Evolutionary conservation across 2,329 filamentous ascomycete species (phyloP).

Genomic region (Neurospora sp.): DNA sequence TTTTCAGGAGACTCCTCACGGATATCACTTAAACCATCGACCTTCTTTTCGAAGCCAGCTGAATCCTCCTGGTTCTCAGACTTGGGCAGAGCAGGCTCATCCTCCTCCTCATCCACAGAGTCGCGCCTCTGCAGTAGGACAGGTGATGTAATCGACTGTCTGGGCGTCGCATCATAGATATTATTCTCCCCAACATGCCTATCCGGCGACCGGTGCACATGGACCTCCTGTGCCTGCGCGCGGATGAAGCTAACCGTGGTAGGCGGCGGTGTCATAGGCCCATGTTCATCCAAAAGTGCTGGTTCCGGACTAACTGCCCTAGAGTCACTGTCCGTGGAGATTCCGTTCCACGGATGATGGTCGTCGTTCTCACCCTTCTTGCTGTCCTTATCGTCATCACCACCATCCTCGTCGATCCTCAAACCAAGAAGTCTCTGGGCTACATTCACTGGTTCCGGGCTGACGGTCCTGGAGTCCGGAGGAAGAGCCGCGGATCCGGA

Average conservation of each 20-base stretch:
- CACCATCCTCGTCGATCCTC: background rate
- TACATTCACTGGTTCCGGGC: constrained; percentile 12
- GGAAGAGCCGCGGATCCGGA: background rate
- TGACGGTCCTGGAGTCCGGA: constrained; percentile 10
- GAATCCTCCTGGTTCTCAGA: background rate
- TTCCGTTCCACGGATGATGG: background rate
- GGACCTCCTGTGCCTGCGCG: constrained; percentile 12
- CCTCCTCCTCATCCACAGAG: background rate
- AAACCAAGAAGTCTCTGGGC: background rate
- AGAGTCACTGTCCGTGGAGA: background rate
- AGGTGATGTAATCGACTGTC: constrained; percentile 13
- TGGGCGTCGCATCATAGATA: constrained; percentile 26
- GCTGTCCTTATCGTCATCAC: background rate
- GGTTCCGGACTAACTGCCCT: constrained; percentile 14
- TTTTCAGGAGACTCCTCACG: background rate
- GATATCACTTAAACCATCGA: background rate
- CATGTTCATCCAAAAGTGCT: background rate
- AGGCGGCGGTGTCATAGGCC: background rate
- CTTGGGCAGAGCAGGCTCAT: background rate
- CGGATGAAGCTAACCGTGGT: constrained; percentile 6
- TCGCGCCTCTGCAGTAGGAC: background rate
- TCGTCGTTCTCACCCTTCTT: background rate
- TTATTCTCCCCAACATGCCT: constrained; percentile 18
- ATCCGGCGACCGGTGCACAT: background rate
- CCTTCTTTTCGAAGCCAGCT: background rate